A percentile compares a stretch with the other conserved stretches of the same genome.
phyloP scores from a whole-genome alignment of 345 rosid species.

The Acer negundo region DNA sequence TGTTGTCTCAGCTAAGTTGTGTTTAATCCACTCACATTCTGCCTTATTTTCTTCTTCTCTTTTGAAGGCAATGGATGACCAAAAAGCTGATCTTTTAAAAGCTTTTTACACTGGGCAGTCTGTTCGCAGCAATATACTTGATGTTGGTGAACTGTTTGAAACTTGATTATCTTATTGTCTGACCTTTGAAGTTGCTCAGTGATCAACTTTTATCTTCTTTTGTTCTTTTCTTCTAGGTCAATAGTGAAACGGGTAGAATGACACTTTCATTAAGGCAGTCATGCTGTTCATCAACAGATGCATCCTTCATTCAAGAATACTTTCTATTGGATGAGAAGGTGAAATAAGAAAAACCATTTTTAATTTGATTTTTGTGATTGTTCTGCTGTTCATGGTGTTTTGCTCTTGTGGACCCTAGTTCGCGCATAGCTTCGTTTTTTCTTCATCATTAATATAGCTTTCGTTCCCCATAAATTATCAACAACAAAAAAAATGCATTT shows the following conservation, averaged over 20 bases:
- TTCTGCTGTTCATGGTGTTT: background rate
- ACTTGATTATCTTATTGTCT: conserved; percentile 20
- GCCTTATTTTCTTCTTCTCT: conserved; percentile 6
- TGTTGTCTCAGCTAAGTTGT: conserved; percentile 7
- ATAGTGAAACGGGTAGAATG: conserved; percentile 64
- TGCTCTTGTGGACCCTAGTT: background rate
- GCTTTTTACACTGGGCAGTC: conserved; percentile 90
- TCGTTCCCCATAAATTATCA: background rate
- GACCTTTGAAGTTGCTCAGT: conserved; percentile 11
- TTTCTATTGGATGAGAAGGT: conserved; percentile 86
- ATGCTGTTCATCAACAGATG: conserved; percentile 77
- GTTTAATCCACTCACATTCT: conserved; percentile 14
- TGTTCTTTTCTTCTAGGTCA: conserved; percentile 51
- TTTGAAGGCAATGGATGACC: conserved; percentile 72
- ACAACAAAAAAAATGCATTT: background rate
- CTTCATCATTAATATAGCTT: background rate
- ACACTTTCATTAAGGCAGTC: conserved; percentile 89
- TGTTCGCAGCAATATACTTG: conserved; percentile 74
- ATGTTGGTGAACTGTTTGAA: conserved; percentile 55
- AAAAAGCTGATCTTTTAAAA: conserved; percentile 59
- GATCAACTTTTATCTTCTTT: conserved; percentile 18
- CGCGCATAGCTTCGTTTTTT: background rate
- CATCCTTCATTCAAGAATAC: conserved; percentile 73
- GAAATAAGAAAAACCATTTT: conserved; percentile 4
- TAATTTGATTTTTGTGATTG: conserved; percentile 2